These are phyloP conservation scores for Ensete ventricosum DNA, from an alignment of 176 grass and related monocot species.

Conservation along the genomic window DNA sequence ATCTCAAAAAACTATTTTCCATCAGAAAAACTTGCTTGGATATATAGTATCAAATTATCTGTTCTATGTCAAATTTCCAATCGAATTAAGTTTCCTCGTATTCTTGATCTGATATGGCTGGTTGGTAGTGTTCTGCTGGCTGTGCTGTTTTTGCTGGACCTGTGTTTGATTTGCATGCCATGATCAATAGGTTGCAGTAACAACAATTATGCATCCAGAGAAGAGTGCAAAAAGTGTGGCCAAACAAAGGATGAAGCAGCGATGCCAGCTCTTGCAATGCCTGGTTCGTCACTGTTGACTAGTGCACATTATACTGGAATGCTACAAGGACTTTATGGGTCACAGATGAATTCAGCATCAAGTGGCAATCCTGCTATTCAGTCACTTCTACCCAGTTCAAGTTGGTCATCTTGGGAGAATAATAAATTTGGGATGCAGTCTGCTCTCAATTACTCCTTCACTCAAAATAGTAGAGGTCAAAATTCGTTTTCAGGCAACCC, in stretches of 20 bases:
- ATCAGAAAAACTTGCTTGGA: no score
- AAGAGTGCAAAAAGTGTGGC: slow-evolving; percentile 95
- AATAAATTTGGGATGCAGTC: slow-evolving; percentile 51
- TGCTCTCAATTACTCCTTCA: slow-evolving; percentile 39
- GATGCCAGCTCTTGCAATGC: slow-evolving; percentile 71
- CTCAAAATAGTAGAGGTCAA: slow-evolving; percentile 11
- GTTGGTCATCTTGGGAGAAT: slow-evolving; percentile 44
- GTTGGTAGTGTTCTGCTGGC: neutral
- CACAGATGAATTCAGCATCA: slow-evolving; percentile 61
- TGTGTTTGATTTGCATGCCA: slow-evolving; percentile 41
- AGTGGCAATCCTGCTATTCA: slow-evolving; percentile 45
- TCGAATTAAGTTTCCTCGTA: neutral
- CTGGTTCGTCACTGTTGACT: slow-evolving; percentile 47
- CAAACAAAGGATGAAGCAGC: slow-evolving; percentile 92
- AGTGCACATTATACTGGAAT: slow-evolving; percentile 71
- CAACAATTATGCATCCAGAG: slow-evolving; percentile 99
- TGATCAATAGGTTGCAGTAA: slow-evolving; percentile 98
- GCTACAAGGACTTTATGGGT: slow-evolving; percentile 43
- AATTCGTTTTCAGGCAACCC: slow-evolving; percentile 18
- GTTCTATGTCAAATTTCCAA: neutral
- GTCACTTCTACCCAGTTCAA: slow-evolving; percentile 44
- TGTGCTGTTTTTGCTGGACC: slow-evolving; percentile 31
- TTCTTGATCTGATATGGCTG: neutral
- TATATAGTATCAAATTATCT: no score
- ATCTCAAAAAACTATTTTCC: no score